Evolutionary conservation across 495 filamentous ascomycete genomes (phyloP).

Genomic region (Cenococcum geophilum): DNA sequence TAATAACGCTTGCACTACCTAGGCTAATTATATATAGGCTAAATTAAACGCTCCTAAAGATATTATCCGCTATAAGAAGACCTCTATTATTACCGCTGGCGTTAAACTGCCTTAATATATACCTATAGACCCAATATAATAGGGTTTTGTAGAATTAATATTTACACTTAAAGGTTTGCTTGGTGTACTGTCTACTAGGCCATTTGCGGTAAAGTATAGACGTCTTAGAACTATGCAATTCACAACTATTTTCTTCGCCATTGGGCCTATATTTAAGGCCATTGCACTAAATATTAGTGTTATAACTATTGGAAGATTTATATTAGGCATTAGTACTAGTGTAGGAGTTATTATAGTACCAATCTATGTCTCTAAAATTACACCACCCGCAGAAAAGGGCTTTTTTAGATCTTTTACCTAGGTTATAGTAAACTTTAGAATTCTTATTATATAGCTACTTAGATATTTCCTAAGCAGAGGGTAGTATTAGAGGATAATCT

Average conservation of each 20-base stretch:
- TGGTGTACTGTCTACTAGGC: conserved; percentile 73
- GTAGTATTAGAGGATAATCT: conserved; percentile 73
- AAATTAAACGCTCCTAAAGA: conserved; percentile 92
- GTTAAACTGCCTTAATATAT: conserved; percentile 64
- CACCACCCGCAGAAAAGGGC: conserved; percentile 70
- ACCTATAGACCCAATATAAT: conserved; percentile 67
- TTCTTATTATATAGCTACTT: conserved; percentile 72
- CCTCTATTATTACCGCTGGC: conserved; percentile 43
- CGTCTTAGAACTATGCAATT: conserved; percentile 64
- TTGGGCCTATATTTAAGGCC: conserved; percentile 70
- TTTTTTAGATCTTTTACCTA: conserved; percentile 90
- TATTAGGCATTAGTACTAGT: conserved; percentile 79
- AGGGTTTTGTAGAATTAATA: conserved; percentile 77
- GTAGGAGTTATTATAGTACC: conserved; percentile 85
- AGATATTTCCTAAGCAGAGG: conserved; percentile 80
- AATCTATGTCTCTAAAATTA: conserved; percentile 89
- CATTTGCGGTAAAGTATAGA: conserved; percentile 64
- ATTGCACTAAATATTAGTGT: conserved; percentile 59
- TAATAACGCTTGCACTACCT: neutral
- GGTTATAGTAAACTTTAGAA: conserved; percentile 90
- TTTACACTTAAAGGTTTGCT: conserved; percentile 86
- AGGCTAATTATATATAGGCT: conserved; percentile 51
- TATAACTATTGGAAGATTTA: conserved; percentile 64
- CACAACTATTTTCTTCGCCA: conserved; percentile 66
- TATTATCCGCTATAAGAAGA: conserved; percentile 73